Evolutionary conservation across 2,329 filamentous ascomycete genomes (phyloP), one percentile per base, ranked within the genome.

Genomic region (Fusarium nisikadoi): DNA sequence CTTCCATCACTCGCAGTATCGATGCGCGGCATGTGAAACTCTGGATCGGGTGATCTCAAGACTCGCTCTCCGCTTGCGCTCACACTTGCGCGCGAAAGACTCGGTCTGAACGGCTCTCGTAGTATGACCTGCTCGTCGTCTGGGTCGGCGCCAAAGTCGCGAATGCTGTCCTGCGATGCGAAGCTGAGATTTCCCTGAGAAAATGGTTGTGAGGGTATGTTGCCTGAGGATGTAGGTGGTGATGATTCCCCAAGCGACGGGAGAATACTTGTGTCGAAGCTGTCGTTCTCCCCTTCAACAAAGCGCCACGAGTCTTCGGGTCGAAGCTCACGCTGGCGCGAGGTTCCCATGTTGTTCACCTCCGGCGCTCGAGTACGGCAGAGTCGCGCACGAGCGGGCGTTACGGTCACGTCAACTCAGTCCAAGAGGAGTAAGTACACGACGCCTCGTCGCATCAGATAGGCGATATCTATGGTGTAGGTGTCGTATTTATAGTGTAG

Each of bases 271-370:
- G 87, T 88, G 72, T 89, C 88, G 76, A 90, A 90, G 75, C 87
- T 89, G 75, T 90, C 88, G 77, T 89, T 85, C 62, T 89, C 88
- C 75, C 86, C 87, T 64, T 90, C 88, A 17, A 90, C 87, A 80
- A 90, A 84, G 73, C 88, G 88, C 88, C 88, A 90, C 25, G 88
- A 90, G 71, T 85, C 84, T 70, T 88, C 86, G 45, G 88, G 82
- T 39, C 76, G 62, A 62, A 76, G 61, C 59, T 75, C 69, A 69
- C 73, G 73, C 25, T 68, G 65, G 63, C 70, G 68, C 65, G 73
- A 65, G 56, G 74, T 70, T 54, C 63, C 67, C 76, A 78, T 78
- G 49, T 19, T 65, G 36, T 65, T 50, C 45, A 38, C 42, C 70
- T 39, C 49, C 27, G n/a, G 35, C 33, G 39, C 50, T 35, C 54